A percentile compares a stretch with the other conserved stretches of the same genome.
Evolutionary conservation across 2,329 filamentous ascomycete genomes (phyloP).

Genomic region (Aspergillus sojae): DNA sequence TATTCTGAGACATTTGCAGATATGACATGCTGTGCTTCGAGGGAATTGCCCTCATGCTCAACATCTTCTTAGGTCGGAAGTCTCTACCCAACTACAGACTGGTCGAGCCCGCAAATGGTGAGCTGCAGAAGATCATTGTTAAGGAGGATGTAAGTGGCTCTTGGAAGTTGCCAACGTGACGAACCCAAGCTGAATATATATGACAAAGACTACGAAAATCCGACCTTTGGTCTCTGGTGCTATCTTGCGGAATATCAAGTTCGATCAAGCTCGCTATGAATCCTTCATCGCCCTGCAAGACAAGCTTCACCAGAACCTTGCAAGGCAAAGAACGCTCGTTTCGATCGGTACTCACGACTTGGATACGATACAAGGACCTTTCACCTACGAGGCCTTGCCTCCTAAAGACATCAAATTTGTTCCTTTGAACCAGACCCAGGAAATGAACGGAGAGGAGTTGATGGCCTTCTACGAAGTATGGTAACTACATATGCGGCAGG

Average conservation of each 20-base stretch:
- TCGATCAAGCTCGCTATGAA: slow-evolving; percentile 88
- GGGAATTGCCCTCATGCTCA: slow-evolving; percentile 92
- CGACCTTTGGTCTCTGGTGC: slow-evolving; percentile 87
- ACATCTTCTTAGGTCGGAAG: slow-evolving; percentile 83
- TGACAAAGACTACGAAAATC: slow-evolving; percentile 67
- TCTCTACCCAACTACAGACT: slow-evolving; percentile 79
- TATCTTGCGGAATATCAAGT: slow-evolving; percentile 86
- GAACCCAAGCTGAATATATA: slow-evolving; percentile 4
- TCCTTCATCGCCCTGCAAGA: slow-evolving; percentile 98
- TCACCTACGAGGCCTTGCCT: slow-evolving; percentile 90
- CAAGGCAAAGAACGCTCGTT: slow-evolving; percentile 89
- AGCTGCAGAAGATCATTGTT: slow-evolving; percentile 80
- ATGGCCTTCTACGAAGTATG: slow-evolving; percentile 85
- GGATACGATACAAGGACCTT: slow-evolving; percentile 89
- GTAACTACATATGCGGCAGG: background rate
- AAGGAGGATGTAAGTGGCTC: slow-evolving; percentile 59
- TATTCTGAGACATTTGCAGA: slow-evolving; percentile 40
- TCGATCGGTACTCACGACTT: slow-evolving; percentile 96
- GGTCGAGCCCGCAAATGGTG: slow-evolving; percentile 69
- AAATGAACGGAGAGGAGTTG: slow-evolving; percentile 83
- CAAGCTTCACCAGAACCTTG: slow-evolving; percentile 95
- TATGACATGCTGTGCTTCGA: slow-evolving; percentile 97
- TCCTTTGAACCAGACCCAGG: slow-evolving; percentile 86
- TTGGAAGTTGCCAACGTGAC: slow-evolving; percentile 12
- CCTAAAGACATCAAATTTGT: slow-evolving; percentile 91